Base-by-base conservation (phyloP, 805 yeast species). In the Candida sonorensis region DNA sequence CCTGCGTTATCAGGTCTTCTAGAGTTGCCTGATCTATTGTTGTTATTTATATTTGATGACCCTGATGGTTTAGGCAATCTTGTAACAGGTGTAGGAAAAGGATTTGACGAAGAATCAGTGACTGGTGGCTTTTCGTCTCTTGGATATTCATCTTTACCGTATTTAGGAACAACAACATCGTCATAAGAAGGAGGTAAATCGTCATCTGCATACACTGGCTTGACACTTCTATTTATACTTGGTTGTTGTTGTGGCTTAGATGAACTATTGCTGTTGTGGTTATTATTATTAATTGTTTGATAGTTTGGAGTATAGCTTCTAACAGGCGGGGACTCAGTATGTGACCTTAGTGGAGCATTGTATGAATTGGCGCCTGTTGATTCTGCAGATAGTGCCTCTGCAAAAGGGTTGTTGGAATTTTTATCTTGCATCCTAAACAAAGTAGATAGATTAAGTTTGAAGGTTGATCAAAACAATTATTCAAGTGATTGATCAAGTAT, bases 161-260 rank as follows among this genome's bases (percentile, higher is more conserved):
- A 55, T 17, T 64, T 65, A 12, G 61, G 53, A n/a, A 75, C 75
- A 2, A 84, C 77, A 14, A 69, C 81, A 44, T 79, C 87, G 42
- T 77, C 83, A 48, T 80, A 79, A 0, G 85, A 65, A 7, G 87
- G 86, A 5, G 85, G 84, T 12, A 48, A 29, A 29, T 47, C 53
- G 32, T 43, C 48, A 36, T 46, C 54, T 31, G 55, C 56, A 22
- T 14, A 33, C 10, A 23, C 2, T 17, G 40, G 40, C 26, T 34
- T 37, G 3, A 26, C 26, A 17, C 20, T 25, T 33, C 41, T 43
- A 21, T 41, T 34, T 5, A 26, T 17, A 11, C 27, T 8, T 19
- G 34, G 34, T n/a, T n/a, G n/a, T n/a, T n/a, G n/a, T n/a, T n/a
- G n/a, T n/a, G n/a, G n/a, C n/a, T n/a, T n/a, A n/a, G n/a, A n/a